Conservation (phyloP, 352 stramenopile genomes). For the Plasmopara muralis region DNA sequence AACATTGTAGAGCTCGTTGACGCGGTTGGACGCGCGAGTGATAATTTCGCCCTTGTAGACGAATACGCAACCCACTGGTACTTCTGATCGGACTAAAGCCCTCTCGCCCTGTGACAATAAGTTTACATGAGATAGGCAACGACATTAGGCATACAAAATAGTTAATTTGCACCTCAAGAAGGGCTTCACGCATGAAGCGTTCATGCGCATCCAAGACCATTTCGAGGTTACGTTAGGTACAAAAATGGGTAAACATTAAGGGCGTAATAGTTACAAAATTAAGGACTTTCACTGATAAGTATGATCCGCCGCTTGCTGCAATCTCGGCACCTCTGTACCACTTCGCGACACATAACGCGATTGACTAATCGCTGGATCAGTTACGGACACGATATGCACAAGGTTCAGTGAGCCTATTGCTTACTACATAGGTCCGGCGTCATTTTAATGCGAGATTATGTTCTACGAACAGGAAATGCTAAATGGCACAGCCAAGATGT, state of each 20-base stretch:
- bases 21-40: slow-evolving; percentile 72
- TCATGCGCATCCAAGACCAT: slow-evolving; percentile 33
- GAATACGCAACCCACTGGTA: slow-evolving; percentile 90
- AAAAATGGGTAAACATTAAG: slow-evolving; percentile 7
- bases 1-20: slow-evolving; percentile 86
- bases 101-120: slow-evolving; percentile 52
- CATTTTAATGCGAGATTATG: slow-evolving; percentile 2
- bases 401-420: slow-evolving; percentile 18
- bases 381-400: slow-evolving; percentile 83
- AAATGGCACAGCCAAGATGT: slow-evolving; percentile 67
- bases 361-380: slow-evolving; percentile 52
- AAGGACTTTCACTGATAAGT: slow-evolving; percentile 2
- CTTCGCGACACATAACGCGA: slow-evolving; percentile 8
- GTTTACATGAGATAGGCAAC: neutral
- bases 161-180: slow-evolving; percentile 40
- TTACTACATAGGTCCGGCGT: neutral
- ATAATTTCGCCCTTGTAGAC: slow-evolving; percentile 77
- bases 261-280: neutral
- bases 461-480: slow-evolving; percentile 64
- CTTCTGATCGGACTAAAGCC: slow-evolving; percentile 73
- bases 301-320: slow-evolving; percentile 25
- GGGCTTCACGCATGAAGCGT: slow-evolving; percentile 66
- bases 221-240: slow-evolving; percentile 12
- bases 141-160: neutral
- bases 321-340: slow-evolving; percentile 18